Conservation (phyloP, 345 rosid species). For the Acer negundo region DNA sequence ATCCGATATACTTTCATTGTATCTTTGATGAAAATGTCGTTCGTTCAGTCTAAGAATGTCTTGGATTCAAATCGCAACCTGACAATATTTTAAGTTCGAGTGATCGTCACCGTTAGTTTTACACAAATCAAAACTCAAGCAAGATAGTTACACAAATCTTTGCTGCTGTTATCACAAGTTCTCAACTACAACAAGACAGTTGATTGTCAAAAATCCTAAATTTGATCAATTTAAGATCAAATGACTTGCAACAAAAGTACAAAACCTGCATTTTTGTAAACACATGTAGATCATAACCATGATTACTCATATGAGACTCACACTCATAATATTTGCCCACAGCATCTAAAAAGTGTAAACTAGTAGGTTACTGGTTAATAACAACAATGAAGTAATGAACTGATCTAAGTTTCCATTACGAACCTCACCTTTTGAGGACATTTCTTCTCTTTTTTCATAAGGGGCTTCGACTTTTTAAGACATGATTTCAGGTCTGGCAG, state of each 20-base stretch:
- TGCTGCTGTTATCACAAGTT: neutral
- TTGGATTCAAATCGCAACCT: too few relatives aligned
- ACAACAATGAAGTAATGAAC: neutral
- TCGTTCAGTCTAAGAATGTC: too few relatives aligned
- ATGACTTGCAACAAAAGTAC: neutral
- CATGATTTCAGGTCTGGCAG: constrained; percentile 21
- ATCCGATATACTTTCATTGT: too few relatives aligned
- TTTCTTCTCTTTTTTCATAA: constrained; percentile 12
- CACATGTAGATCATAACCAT: neutral
- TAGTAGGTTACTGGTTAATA: neutral
- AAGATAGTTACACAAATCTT: neutral
- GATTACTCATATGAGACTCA: neutral
- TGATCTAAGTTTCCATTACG: constrained; percentile 17
- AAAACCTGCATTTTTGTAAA: neutral
- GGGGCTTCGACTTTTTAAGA: constrained; percentile 19
- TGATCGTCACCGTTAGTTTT: too few relatives aligned
- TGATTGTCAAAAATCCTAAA: neutral
- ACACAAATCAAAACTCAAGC: neutral
- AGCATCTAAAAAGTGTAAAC: neutral
- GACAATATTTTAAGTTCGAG: too few relatives aligned
- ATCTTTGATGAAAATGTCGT: too few relatives aligned
- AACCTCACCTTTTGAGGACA: constrained; percentile 25
- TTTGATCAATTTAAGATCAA: neutral
- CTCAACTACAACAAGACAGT: neutral
- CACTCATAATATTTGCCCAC: neutral